Evolutionary conservation across 805 yeast genomes (phyloP).

Genomic region (Ogataea philodendri): DNA sequence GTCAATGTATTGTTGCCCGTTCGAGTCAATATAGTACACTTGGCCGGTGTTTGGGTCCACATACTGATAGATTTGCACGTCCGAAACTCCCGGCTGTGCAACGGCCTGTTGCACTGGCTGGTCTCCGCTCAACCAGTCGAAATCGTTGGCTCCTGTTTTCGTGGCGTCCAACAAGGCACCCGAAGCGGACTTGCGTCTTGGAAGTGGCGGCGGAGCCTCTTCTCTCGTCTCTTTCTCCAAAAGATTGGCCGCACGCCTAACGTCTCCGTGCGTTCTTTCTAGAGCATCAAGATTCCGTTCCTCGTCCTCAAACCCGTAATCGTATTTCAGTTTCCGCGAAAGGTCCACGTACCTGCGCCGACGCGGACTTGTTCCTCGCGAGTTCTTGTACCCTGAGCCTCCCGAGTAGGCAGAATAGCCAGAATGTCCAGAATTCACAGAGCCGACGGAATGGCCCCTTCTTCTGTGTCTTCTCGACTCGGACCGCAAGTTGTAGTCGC

Average conservation of each 20-base stretch:
- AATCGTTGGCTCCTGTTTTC: slow-evolving; percentile 35
- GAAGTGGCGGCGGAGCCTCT: slow-evolving; percentile 52
- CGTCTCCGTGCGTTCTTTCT: slow-evolving; percentile 54
- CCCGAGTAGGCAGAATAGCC: too few species aligned
- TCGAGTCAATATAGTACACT: slow-evolving; percentile 62
- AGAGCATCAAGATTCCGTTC: slow-evolving; percentile 66
- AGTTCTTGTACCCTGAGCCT: slow-evolving; percentile 43
- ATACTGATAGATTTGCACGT: slow-evolving; percentile 57
- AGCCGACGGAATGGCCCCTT: too few species aligned
- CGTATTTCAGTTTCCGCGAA: slow-evolving; percentile 45
- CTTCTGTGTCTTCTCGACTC: too few species aligned
- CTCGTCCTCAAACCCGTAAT: slow-evolving; percentile 56
- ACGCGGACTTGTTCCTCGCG: slow-evolving; percentile 41
- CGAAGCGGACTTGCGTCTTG: slow-evolving; percentile 37
- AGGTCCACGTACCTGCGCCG: slow-evolving; percentile 48
- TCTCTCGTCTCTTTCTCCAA: slow-evolving; percentile 41
- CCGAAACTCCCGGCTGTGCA: slow-evolving; percentile 26
- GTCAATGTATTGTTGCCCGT: slow-evolving; percentile 61
- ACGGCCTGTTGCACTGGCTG: slow-evolving; percentile 7
- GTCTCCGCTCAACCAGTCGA: slow-evolving; percentile 37
- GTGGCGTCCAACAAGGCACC: slow-evolving; percentile 33
- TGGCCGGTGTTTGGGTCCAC: slow-evolving; percentile 72
- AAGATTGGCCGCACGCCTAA: slow-evolving; percentile 57
- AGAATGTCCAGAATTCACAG: too few species aligned
- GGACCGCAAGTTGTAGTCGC: slow-evolving; percentile 40